Evolutionary conservation across 1,139 yeast species (phyloP).

Genomic region (Zygotorulaspora mrakii): DNA sequence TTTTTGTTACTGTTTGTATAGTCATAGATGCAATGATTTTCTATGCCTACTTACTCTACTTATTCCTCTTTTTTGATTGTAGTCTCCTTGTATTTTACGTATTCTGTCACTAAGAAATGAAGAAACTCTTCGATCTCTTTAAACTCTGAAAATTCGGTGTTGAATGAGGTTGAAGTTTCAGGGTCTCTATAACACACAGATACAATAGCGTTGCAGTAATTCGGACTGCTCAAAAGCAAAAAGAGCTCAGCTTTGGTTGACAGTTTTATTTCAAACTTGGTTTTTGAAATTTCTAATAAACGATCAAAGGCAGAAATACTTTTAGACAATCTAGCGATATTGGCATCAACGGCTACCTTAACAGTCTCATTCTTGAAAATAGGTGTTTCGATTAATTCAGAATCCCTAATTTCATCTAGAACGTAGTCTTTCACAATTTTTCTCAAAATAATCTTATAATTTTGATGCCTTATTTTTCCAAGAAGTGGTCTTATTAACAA

Average conservation of each 20-base stretch:
- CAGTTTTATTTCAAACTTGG: slow-evolving; percentile 22
- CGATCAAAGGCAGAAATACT: slow-evolving; percentile 29
- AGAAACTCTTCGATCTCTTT: slow-evolving; percentile 37
- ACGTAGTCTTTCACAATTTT: slow-evolving; percentile 31
- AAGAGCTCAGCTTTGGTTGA: slow-evolving; percentile 19
- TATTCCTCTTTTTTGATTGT: slow-evolving; percentile 7
- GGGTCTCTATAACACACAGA: slow-evolving; percentile 20
- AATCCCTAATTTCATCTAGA: slow-evolving; percentile 23
- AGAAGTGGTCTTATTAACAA: slow-evolving; percentile 34
- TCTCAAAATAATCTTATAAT: slow-evolving; percentile 28
- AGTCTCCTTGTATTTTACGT: slow-evolving; percentile 15
- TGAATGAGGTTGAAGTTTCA: slow-evolving; percentile 19
- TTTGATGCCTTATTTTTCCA: slow-evolving; percentile 35
- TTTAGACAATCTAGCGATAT: slow-evolving; percentile 25
- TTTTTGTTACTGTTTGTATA: no score
- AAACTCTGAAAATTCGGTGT: slow-evolving; percentile 33
- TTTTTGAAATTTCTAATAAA: slow-evolving; percentile 25
- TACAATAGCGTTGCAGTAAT: slow-evolving; percentile 34
- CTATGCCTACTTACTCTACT: no score
- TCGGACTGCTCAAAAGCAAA: slow-evolving; percentile 29
- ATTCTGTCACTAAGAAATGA: slow-evolving; percentile 33
- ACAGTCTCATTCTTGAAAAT: slow-evolving; percentile 10
- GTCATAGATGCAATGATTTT: no score
- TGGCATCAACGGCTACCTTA: slow-evolving; percentile 14
- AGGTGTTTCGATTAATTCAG: slow-evolving; percentile 14